Evolutionary conservation across 352 stramenopile species (phyloP), one percentile per base, ranked within the genome.

Genomic region (Phytophthora sojae): DNA sequence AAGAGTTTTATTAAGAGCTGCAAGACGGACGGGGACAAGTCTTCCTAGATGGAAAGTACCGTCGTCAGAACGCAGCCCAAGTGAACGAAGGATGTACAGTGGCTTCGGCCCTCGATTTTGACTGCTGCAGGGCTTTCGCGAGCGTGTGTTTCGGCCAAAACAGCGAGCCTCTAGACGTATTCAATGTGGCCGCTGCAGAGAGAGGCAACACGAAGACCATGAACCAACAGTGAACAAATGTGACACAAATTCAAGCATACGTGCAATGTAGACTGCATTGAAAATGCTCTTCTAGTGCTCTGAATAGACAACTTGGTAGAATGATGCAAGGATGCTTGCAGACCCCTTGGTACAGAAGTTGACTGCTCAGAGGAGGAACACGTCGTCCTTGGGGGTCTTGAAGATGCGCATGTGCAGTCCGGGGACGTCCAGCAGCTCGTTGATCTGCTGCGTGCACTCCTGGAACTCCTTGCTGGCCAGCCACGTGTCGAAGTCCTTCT

Each of bases 341-440:
- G 15, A 14, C 6, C 14, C 19, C 8, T 26, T 26, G 25, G 25
- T 26, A 17, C 6, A 0, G 23, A 15, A 56, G 15, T 8, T 14
- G 12, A 47, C 4, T 55, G 35, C 17, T 65, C 81, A 95, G 14
- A 96, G 77, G 17, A 96, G 79, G 70, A 96, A 96, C 49, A 96
- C 84, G 62, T 96, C 84, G 57, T 95, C 86, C 53, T 91, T 87
- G 2, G 88, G 88, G 26, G 57, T 85, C 61, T 88, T 89, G 74
- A 95, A 95, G 44, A 96, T 79, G 63, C 89, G 86, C 62, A 89
- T 92, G 70, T 93, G 82, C 64, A 92, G 78, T n/a, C 82, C 88
- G 0, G 89, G 89, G 35, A 94, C 85, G 61, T 95, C 89, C 62
- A 96, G 73, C 30, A 94, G 73, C 67, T 96, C 85, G 69, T 96